Evolutionary conservation across 2,329 filamentous ascomycete species (phyloP), one percentile per base, ranked within the genome.

Genomic region (Teratosphaeria viscida): DNA sequence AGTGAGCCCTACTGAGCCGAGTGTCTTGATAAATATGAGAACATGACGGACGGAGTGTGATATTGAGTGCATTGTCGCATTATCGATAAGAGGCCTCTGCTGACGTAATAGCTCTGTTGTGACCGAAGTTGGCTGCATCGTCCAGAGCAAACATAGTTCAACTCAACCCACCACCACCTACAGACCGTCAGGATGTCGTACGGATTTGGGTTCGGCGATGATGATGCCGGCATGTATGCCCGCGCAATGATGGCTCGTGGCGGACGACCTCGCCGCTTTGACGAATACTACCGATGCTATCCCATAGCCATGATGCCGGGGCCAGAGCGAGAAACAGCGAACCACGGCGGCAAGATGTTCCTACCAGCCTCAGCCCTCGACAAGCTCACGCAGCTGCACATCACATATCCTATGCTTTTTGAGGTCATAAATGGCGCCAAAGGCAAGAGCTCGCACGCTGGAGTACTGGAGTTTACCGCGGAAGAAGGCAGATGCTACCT

Each of bases 211-310:
- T 78, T 82, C 66, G 80, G 55, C 14, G 56, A 77, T 62, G 81
- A 79, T 59, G 75, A 75, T 54, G 78, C 81, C 73, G 73, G 78
- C 60, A 79, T 83, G 70, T 79, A 83, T 62, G 78, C 81, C 62
- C 74, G 77, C 14, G 77, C 78, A 61, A 80, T 83, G 74, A 71
- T 82, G 61, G 77, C 77, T 77, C 63, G 74, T 34, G 73, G 77
- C 37, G 71, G 71, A 74, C 79, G 73, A 69, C 80, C 76, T 67
- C 88, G 90, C 68, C 89, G 92, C 62, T 99, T 99, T 78, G 92
- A 99, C 75, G 94, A 99, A 76, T 97, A 96, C 79, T 97, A 96
- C 77, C 87, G 94, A 70, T 96, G 92, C 79, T 99, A 97, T 71
- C 94, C 94, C 52, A 83, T 96, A 69, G 86, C 87, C 68, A 97